phyloP scores from a whole-genome alignment of 176 grass and related monocot species.

The Puccinellia tenuiflora region DNA sequence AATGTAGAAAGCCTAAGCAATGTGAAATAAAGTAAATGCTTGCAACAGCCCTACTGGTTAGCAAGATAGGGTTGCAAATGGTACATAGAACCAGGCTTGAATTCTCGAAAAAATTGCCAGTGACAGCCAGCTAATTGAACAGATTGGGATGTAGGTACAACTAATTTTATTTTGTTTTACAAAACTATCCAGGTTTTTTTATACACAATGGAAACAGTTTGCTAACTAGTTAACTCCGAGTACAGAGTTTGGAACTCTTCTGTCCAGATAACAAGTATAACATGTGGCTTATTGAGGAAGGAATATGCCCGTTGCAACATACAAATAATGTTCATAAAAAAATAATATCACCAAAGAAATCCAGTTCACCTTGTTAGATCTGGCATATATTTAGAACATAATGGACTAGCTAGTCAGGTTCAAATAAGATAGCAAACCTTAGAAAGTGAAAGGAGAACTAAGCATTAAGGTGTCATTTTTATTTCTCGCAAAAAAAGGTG shows the following conservation, averaged over 20 bases:
- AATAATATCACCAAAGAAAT: neutral
- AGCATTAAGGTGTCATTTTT: neutral
- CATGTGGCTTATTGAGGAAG: neutral
- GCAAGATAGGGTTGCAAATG: neutral
- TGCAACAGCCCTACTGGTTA: neutral
- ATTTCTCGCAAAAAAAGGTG: too few relatives aligned
- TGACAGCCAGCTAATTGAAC: neutral
- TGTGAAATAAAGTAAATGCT: neutral
- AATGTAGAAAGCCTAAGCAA: neutral
- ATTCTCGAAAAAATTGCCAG: neutral
- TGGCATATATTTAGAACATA: neutral
- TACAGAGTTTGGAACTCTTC: neutral
- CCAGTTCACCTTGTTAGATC: neutral
- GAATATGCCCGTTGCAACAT: neutral
- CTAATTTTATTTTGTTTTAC: neutral
- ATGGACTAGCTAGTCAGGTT: neutral
- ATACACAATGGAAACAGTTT: neutral
- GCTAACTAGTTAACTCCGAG: neutral
- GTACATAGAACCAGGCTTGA: neutral
- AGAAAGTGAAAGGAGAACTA: neutral
- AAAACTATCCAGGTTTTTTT: neutral
- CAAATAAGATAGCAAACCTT: constrained; percentile 11
- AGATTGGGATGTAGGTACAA: neutral
- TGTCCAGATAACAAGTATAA: neutral
- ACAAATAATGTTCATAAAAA: neutral